Evolutionary conservation across 352 stramenopile genomes (phyloP).

Genomic region (Globisporangium ultimum): DNA sequence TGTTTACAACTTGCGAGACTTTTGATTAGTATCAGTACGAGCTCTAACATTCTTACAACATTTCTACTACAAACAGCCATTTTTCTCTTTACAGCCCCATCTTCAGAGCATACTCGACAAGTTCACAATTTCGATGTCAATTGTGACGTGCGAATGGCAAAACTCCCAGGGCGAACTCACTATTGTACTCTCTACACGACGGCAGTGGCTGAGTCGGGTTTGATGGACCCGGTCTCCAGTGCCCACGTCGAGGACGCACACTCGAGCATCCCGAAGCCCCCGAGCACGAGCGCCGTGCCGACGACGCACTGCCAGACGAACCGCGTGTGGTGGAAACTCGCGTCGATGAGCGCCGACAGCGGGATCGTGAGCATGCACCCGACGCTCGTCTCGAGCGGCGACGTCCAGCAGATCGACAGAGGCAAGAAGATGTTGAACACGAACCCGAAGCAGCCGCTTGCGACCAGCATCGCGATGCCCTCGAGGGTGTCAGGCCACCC

Average conservation of each 20-base stretch:
- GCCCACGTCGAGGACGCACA: constrained; percentile 8
- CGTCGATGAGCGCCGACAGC: constrained; percentile 43
- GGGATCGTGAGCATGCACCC: constrained; percentile 60
- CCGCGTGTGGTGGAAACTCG: constrained; percentile 33
- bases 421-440: constrained; percentile 40
- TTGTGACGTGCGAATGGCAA: too few species aligned
- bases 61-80: too few species aligned
- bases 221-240: background rate
- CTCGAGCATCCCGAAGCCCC: constrained; percentile 43
- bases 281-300: constrained; percentile 45
- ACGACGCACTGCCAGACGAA: constrained; percentile 49
- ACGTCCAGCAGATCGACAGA: constrained; percentile 49
- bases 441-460: constrained; percentile 31
- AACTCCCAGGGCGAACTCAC: too few species aligned
- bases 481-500: constrained; percentile 34
- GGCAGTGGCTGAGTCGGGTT: background rate
- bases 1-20: too few species aligned
- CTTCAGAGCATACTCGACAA: too few species aligned
- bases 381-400: constrained; percentile 50
- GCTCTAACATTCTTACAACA: too few species aligned
- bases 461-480: constrained; percentile 31
- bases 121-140: too few species aligned
- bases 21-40: too few species aligned
- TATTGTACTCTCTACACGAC: too few species aligned
- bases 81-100: too few species aligned